Base-by-base conservation (phyloP, 2,329 filamentous ascomycete genomes). In the Penicillium sp. region DNA sequence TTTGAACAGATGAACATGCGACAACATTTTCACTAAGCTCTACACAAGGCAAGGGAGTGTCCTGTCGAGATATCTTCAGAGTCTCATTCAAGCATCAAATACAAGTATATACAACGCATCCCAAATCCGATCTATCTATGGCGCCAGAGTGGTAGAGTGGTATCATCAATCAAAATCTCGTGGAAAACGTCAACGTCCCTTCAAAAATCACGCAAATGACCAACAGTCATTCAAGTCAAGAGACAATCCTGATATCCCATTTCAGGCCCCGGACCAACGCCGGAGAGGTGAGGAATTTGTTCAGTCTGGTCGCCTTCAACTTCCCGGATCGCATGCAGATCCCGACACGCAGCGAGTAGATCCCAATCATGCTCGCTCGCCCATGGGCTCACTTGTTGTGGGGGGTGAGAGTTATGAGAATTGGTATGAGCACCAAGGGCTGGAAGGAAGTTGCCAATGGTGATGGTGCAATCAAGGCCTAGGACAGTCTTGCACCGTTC, bases 401-500 rank as follows among this genome's bases (percentile, higher is more conserved):
- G 31, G 31, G 31, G 31, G 1, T 31, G 31, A 31, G 31, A 31
- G 31, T 31, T 31, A 31, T 31, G 55, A 35, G 59, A 57, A 27
- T 27, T 13, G 1, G 62, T 19, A 16, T 56, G 37, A 18, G 60
- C 54, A 13, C 63, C 64, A 10, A 68, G 62, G 14, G 62, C 61
- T 36, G 66, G 68, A 16, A 72, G 62, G 24, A 69, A 72, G 35
- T 70, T 70, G 16, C 71, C 63, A 27, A 69, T 67, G 5, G 67
- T 70, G 11, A 74, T 61, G 5, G 70, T 66, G 40, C 66, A 69
- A 19, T 74, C 71, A 11, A 75, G 61, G n/a, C 69, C 70, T 1
- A 75, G 55, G 4, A 74, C 64, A 10, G 56, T 64, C 33, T 71
- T 71, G 49, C 69, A 73, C 19, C 70, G 72, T 24, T 74, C 69